Evolutionary conservation across 1,284 basidiomycete genomes (phyloP).

Genomic region (Leucoagaricus sp.): DNA sequence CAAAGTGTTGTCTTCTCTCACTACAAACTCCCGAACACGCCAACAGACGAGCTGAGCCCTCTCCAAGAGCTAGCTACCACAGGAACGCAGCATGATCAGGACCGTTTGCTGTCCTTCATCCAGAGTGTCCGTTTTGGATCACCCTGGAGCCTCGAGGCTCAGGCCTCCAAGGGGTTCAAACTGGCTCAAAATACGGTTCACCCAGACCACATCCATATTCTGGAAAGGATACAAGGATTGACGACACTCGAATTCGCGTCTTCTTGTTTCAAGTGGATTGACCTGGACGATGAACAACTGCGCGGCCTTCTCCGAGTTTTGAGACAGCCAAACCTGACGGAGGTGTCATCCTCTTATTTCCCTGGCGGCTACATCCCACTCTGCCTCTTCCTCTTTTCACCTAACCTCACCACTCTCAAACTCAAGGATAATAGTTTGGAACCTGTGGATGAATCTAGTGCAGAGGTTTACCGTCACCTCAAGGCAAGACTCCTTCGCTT

Average conservation of each 20-base stretch:
- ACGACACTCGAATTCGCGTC: not conserved
- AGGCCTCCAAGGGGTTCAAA: no score
- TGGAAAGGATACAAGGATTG: not conserved
- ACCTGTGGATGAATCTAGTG: not conserved
- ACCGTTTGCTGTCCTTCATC: not conserved
- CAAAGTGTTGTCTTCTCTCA: no score
- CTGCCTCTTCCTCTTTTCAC: not conserved
- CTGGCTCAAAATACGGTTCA: no score
- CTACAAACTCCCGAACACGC: no score
- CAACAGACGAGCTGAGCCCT: no score
- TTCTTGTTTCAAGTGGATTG: not conserved
- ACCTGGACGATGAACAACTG: not conserved
- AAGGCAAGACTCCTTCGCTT: no score
- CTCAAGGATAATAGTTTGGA: not conserved
- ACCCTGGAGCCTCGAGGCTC: no score
- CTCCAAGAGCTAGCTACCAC: no score
- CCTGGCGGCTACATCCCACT: not conserved
- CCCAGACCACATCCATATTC: not conserved
- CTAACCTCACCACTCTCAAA: not conserved
- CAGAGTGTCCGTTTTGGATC: not conserved
- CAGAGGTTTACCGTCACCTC: no score
- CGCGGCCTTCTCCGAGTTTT: not conserved
- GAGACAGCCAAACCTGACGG: not conserved
- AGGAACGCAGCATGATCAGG: not conserved
- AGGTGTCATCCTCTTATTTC: not conserved